Base-by-base conservation (phyloP, 2,329 filamentous ascomycete species). In the Epicoccum sorghinum region DNA sequence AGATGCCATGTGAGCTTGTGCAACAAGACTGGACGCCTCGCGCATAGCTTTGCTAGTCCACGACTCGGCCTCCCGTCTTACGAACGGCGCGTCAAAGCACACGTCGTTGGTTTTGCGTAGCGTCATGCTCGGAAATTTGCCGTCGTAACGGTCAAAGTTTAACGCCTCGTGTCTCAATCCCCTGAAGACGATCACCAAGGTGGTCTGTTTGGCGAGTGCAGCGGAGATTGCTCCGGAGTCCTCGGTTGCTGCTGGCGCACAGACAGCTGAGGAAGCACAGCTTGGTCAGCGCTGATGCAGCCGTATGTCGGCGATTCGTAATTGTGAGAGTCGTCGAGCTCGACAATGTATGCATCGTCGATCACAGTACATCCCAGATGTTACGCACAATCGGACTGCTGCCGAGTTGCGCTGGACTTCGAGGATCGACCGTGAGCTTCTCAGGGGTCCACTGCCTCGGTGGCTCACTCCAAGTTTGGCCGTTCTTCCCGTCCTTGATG, bases 331-430 rank as follows among this genome's bases (percentile, higher is more conserved):
- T n/a, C 13, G 10, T 10, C 24, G 23, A 33, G 25, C 41, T 41
- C 37, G 36, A 48, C 29, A 5, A 39, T 44, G 14, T 22, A 48
- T 35, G 36, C 18, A 22, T 45, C 9, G 51, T 43, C 12, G 23
- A 58, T 82, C 81, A 92, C 74, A 93, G 78, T 46, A 91, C 79
- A 67, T 92, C 89, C 70, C 90, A 88, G 66, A 93, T 93, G 54
- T 88, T 92, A 52, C 89, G 82, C 46, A 87, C 85, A 57, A 93
- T 92, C 3, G 89, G 88, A 53, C 85, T 86, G 70, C 89, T 88
- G 35, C 89, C 89, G 66, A 84, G 85, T 10, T 88, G 89, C 0
- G 89, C 87, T 13, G 89, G 89, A 70, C 89, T 92, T 63, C 90
- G 79, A 12, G 90, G 90, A 68, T 93, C 80, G 9, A 83, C 81